phyloP scores from a whole-genome alignment of 352 stramenopile genomes.

The Hyaloperonospora brassicae region DNA sequence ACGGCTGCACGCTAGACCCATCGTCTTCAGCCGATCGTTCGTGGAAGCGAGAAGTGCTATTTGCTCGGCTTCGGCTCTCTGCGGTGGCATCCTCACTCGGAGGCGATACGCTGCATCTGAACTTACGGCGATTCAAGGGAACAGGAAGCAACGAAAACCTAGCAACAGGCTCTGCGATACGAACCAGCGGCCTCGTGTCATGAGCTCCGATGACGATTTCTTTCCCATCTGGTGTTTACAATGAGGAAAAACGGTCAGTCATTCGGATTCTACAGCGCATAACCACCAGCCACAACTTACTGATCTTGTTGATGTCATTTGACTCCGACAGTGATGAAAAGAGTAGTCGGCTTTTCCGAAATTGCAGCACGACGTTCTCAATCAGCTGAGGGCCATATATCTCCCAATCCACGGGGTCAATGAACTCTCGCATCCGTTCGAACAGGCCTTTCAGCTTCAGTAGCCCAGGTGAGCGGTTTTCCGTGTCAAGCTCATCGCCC shows the following conservation, averaged over 20 bases:
- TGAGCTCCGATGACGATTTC: constrained; percentile 57
- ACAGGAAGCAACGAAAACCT: constrained; percentile 77
- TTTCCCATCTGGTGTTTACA: constrained; percentile 54
- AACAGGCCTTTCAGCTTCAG: constrained; percentile 56
- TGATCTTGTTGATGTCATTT: constrained; percentile 81
- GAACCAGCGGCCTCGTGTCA: constrained; percentile 55
- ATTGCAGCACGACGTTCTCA: constrained; percentile 82
- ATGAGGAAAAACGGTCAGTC: constrained; percentile 13
- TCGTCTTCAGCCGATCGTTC: constrained; percentile 25
- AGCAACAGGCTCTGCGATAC: constrained; percentile 65
- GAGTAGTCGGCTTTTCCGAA: constrained; percentile 75
- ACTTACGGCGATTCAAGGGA: constrained; percentile 43
- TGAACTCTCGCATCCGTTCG: constrained; percentile 71
- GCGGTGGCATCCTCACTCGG: constrained; percentile 24
- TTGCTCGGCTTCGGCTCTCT: constrained; percentile 23
- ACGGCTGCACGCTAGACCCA: constrained; percentile 23
- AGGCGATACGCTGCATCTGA: constrained; percentile 35
- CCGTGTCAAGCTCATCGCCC: constrained; percentile 67
- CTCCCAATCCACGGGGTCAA: constrained; percentile 85
- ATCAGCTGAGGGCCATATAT: constrained; percentile 82
- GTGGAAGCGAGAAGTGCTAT: constrained; percentile 36
- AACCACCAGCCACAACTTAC: constrained; percentile 30
- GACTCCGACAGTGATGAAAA: constrained; percentile 79
- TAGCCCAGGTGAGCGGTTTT: constrained; percentile 45
- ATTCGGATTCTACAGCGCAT: neutral